Evolutionary conservation across 1,284 basidiomycete genomes (phyloP).

Genomic region (Phlebopus sp.): DNA sequence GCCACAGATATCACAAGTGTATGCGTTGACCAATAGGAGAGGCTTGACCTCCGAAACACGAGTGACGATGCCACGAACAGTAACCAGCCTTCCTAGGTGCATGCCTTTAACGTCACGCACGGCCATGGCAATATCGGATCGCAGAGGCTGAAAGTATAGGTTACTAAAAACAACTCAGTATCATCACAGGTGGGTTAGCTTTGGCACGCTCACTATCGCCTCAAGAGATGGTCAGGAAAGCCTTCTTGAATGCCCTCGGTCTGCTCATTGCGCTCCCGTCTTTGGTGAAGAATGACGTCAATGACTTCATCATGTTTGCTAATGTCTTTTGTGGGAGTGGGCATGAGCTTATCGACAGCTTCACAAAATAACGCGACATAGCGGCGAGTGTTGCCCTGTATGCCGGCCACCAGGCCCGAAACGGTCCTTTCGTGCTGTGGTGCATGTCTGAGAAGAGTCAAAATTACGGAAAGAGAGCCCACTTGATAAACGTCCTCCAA

Average conservation of each 20-base stretch:
- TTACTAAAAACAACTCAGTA: constrained; percentile 55
- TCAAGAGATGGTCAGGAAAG: constrained; percentile 88
- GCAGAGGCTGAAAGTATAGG: constrained; percentile 88
- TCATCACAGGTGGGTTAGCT: not conserved
- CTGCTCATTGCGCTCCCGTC: constrained; percentile 83
- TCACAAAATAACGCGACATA: constrained; percentile 91
- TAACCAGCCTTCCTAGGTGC: constrained; percentile 90
- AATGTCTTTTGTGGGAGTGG: constrained; percentile 84
- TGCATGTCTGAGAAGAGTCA: constrained; percentile 2
- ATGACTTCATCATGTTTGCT: constrained; percentile 89
- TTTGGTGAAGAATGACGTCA: constrained; percentile 92
- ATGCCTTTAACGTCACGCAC: constrained; percentile 88
- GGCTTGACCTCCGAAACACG: constrained; percentile 99
- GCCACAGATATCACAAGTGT: constrained; percentile 97
- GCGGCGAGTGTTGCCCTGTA: constrained; percentile 83
- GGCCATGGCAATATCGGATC: constrained; percentile 73
- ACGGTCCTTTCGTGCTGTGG: constrained; percentile 63
- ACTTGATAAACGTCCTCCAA: constrained; percentile 78
- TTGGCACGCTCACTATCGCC: constrained; percentile 80
- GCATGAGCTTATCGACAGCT: constrained; percentile 87
- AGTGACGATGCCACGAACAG: constrained; percentile 96
- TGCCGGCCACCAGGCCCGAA: constrained; percentile 68
- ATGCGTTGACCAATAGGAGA: constrained; percentile 94
- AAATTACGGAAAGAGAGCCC: constrained; percentile 8
- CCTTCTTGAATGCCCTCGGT: constrained; percentile 65